Base-by-base conservation (phyloP, 1,139 yeast genomes). In the Yamadazyma triangularis region DNA sequence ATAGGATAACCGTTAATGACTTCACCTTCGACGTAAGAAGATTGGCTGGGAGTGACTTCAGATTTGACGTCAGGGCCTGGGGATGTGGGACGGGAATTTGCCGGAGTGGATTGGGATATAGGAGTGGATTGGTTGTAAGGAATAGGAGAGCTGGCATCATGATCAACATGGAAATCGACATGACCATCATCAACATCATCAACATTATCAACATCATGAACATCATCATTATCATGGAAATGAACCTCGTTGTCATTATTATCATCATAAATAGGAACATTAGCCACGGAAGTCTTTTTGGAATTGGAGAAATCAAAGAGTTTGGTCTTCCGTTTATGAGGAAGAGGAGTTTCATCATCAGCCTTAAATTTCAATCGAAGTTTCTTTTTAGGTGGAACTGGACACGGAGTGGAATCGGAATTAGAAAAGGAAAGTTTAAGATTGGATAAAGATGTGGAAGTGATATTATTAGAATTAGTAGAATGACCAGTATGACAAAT, bases 341-440 rank as follows among this genome's bases (percentile, higher is more conserved):
- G 30, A 1, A 36, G 32, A 7, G 48, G 50, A 2, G 48, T 44
- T 13, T 26, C 23, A 13, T 31, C 35, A 16, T 38, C 38, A 18
- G 36, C 38, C 32, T 47, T 56, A 22, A 53, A 55, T 35, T 52
- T 53, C 24, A 18, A 9, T 18, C 9, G 6, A 18, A 57, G 39
- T 32, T 48, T 53, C 43, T 58, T 58, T 28, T 62, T 44, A 13
- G 53, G 45, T 9, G 64, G 62, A 19, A 54, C 56, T 5, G 65
- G 65, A 39, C 65, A 59, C 4, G 65, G 65, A 2, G 65, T 59
- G 2, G 63, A 53, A 37, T 59, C 64, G 22, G 56, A 51, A 22
- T 44, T 52, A 14, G 57, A 42, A 27, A 53, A 56, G 31, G 60
- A 55, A 13, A 55, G 28, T 30, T 56, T 56, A 27, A 49, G 38